Evolutionary conservation across 2,329 filamentous ascomycete genomes (phyloP).

Genomic region (Beauveria sp.): DNA sequence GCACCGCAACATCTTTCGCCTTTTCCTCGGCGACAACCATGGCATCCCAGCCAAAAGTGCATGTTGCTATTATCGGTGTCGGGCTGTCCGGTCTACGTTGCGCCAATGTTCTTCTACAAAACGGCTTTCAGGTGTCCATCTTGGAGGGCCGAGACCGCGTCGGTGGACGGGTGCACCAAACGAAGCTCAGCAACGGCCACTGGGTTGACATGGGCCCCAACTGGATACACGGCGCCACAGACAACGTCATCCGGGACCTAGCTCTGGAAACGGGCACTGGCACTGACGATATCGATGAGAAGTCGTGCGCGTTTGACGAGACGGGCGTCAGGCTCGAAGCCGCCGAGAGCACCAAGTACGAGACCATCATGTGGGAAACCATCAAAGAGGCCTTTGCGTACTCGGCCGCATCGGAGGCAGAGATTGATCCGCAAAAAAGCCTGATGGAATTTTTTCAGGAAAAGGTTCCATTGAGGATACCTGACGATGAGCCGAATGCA

Average conservation of each 20-base stretch:
- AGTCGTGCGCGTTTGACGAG: constrained; percentile 49
- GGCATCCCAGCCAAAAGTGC: constrained; percentile 29
- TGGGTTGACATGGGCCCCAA: constrained; percentile 61
- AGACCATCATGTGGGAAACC: constrained; percentile 57
- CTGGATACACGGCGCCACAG: constrained; percentile 68
- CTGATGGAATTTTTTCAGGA: constrained; percentile 46
- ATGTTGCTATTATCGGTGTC: constrained; percentile 61
- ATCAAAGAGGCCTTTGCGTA: constrained; percentile 60
- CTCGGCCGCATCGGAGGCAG: constrained; percentile 48
- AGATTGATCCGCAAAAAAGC: constrained; percentile 40
- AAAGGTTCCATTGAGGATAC: constrained; percentile 38
- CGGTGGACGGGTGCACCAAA: constrained; percentile 56
- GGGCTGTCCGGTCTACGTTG: constrained; percentile 65
- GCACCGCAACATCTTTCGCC: not conserved
- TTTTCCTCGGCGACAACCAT: not conserved
- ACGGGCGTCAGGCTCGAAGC: constrained; percentile 42
- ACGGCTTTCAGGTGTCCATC: constrained; percentile 60
- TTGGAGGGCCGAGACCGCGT: constrained; percentile 61
- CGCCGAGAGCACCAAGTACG: constrained; percentile 38
- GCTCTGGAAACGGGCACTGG: constrained; percentile 52
- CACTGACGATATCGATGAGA: constrained; percentile 40
- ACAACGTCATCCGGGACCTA: constrained; percentile 63
- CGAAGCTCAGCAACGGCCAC: constrained; percentile 38
- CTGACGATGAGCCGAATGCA: constrained; percentile 33
- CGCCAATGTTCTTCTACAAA: constrained; percentile 57